Evolutionary conservation across 2,329 filamentous ascomycete species (phyloP).

Genomic region (Trichoderma sp.): DNA sequence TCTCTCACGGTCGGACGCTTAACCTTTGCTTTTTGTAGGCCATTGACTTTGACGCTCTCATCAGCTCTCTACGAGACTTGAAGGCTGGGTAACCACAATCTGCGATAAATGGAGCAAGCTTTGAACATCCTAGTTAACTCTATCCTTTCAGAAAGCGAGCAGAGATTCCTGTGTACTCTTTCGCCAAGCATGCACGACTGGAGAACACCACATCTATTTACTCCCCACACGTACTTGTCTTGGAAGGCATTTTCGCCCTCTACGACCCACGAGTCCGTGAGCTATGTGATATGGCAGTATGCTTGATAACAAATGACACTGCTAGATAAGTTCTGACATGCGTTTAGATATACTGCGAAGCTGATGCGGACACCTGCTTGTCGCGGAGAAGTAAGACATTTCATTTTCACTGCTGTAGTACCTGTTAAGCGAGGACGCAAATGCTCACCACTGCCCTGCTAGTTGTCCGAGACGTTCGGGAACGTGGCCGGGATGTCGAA

Average conservation of each 20-base stretch:
- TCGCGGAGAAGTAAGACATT: slow-evolving; percentile 74
- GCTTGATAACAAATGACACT: slow-evolving; percentile 26
- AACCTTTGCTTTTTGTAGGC: slow-evolving; percentile 51
- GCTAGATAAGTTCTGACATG: slow-evolving; percentile 12
- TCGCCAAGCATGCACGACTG: slow-evolving; percentile 83
- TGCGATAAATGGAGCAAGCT: slow-evolving; percentile 12
- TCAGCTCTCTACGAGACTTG: slow-evolving; percentile 77
- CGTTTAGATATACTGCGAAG: slow-evolving; percentile 90
- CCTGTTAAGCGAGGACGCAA: neutral
- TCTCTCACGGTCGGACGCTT: slow-evolving; percentile 1
- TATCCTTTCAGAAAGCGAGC: slow-evolving; percentile 68
- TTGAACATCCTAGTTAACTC: slow-evolving; percentile 9
- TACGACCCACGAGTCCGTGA: slow-evolving; percentile 86
- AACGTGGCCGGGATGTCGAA: slow-evolving; percentile 88
- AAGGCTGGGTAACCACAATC: slow-evolving; percentile 76
- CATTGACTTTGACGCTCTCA: slow-evolving; percentile 89
- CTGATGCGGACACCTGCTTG: slow-evolving; percentile 90
- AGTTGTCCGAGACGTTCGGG: slow-evolving; percentile 86
- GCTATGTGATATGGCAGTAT: slow-evolving; percentile 85
- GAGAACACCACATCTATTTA: slow-evolving; percentile 86
- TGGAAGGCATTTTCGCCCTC: slow-evolving; percentile 95
- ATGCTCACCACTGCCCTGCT: slow-evolving; percentile 22
- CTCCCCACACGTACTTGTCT: slow-evolving; percentile 90
- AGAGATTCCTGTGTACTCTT: slow-evolving; percentile 94
- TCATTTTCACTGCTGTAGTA: neutral